Evolutionary conservation across 768 basidiomycete species (phyloP), one percentile per base, ranked within the genome.

Genomic region (Collybia sordida): DNA sequence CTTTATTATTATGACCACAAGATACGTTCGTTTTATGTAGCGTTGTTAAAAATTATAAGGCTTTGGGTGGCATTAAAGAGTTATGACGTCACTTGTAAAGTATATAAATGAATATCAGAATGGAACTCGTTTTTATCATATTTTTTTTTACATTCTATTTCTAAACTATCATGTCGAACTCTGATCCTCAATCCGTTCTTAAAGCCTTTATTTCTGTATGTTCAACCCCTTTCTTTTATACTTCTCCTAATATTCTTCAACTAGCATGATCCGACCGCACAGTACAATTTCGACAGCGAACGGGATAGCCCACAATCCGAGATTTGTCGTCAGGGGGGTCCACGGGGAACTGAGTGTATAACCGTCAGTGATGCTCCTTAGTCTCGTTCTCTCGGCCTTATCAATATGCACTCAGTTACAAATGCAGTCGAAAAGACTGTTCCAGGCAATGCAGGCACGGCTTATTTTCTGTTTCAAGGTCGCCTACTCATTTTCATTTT

Each of bases 371-470:
- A 15, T 18, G n/a, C 8, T 40, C 31, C 31, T 21, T 17, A 27
- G 18, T 24, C 9, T 42, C 24, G 19, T n/a, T 39, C 22, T 18
- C 3, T 17, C 21, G 47, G 14, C 11, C 7, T 49, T 3, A 7
- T 17, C n/a, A 34, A 27, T 49, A 5, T 41, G 43, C 11, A 27
- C 49, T 17, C 53, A 89, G 85, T 59, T 84, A 53, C 74, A 76
- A 64, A 81, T 86, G 83, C 72, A 80, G 47, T 78, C 84, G 9
- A 86, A 75, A 53, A 67, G 73, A 51, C 56, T 88, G 46, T 87
- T 90, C 59, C 70, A 78, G 60, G 79, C 84, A 35, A 90, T 91
- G 86, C 87, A 88, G 80, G 83, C 82, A 53, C 24, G 67, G 9
- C n/a, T 28, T 8, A n/a, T 23, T 28, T 14, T 56, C 9, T 28